A percentile compares a stretch with the other conserved stretches of the same genome.
Conservation (phyloP, 2,329 filamentous ascomycete species). For the Sclerotinia sclerotiorum region DNA sequence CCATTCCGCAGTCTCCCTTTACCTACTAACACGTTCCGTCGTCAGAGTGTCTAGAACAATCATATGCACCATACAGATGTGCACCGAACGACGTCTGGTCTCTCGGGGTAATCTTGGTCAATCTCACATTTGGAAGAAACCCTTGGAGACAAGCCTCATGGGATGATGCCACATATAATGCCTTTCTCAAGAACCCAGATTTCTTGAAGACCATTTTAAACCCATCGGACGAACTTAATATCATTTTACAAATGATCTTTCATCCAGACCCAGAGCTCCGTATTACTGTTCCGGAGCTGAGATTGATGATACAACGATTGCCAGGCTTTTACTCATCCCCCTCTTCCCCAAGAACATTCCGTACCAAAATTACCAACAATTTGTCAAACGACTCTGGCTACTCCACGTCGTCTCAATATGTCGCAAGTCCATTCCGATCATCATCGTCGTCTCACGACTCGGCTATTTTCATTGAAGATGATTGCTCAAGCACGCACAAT, state of each 20-base stretch:
- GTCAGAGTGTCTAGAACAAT: slow-evolving; percentile 83
- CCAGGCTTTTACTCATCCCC: slow-evolving; percentile 29
- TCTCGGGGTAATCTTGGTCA: slow-evolving; percentile 95
- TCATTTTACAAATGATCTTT: slow-evolving; percentile 84
- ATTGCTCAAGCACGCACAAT: background rate
- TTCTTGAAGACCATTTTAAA: slow-evolving; percentile 94
- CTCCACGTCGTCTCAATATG: background rate
- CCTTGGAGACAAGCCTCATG: slow-evolving; percentile 96
- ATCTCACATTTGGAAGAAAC: slow-evolving; percentile 95
- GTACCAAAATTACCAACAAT: background rate
- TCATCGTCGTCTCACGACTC: slow-evolving; percentile 16
- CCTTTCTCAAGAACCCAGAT: slow-evolving; percentile 78
- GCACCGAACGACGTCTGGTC: slow-evolving; percentile 98
- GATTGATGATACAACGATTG: slow-evolving; percentile 73
- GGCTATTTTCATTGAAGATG: background rate
- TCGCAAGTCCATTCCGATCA: background rate
- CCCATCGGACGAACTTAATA: slow-evolving; percentile 83
- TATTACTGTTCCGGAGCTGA: slow-evolving; percentile 78
- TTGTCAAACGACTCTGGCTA: slow-evolving; percentile 16
- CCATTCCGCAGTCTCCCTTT: slow-evolving; percentile 18
- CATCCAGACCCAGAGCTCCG: slow-evolving; percentile 79
- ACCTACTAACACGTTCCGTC: slow-evolving; percentile 34
- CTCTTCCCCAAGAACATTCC: background rate
- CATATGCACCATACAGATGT: slow-evolving; percentile 78
- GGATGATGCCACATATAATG: slow-evolving; percentile 93